Evolutionary conservation across 176 grass and related monocot genomes (phyloP).

Genomic region (Bonia amplexicaulis): DNA sequence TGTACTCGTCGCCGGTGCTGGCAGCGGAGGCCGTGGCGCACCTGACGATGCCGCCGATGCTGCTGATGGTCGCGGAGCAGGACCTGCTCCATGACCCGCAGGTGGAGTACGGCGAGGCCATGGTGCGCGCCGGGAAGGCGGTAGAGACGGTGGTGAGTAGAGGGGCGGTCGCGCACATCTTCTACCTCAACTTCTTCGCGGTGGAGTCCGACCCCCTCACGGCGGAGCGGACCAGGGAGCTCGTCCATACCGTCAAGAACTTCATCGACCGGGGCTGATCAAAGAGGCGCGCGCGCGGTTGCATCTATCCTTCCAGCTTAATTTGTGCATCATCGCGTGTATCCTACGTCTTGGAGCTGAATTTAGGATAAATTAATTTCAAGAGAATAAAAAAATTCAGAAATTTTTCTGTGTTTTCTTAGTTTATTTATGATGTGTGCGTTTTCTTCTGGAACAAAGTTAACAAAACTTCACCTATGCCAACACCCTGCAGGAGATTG

Average conservation of each 20-base stretch:
- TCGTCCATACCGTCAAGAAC: slow-evolving; percentile 14
- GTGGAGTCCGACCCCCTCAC: slow-evolving; percentile 28
- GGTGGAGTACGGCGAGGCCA: slow-evolving; percentile 36
- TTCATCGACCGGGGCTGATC: slow-evolving; percentile 23
- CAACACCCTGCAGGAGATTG: no score
- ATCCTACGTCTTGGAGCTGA: no score
- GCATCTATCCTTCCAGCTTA: no score
- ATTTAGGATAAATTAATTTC: no score
- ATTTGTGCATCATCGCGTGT: no score
- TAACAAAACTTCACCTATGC: no score
- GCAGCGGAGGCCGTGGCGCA: slow-evolving; percentile 6
- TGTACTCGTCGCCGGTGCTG: slow-evolving; percentile 19
- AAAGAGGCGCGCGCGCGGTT: no score
- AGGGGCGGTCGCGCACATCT: slow-evolving; percentile 14
- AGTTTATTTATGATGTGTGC: no score
- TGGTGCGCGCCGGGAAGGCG: background rate
- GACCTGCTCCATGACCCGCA: slow-evolving; percentile 40
- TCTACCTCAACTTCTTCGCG: slow-evolving; percentile 42
- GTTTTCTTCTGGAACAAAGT: no score
- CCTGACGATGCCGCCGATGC: slow-evolving; percentile 19
- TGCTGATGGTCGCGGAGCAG: slow-evolving; percentile 28
- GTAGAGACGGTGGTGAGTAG: slow-evolving; percentile 10
- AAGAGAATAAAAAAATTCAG: no score
- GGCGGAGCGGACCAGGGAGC: background rate
- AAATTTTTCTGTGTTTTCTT: no score